Percentiles rank a stretch among this genome's conserved stretches.
These are phyloP conservation scores for Zygoascus flipseniorum DNA, from an alignment of 805 yeast genomes.

Conservation along the genomic window DNA sequence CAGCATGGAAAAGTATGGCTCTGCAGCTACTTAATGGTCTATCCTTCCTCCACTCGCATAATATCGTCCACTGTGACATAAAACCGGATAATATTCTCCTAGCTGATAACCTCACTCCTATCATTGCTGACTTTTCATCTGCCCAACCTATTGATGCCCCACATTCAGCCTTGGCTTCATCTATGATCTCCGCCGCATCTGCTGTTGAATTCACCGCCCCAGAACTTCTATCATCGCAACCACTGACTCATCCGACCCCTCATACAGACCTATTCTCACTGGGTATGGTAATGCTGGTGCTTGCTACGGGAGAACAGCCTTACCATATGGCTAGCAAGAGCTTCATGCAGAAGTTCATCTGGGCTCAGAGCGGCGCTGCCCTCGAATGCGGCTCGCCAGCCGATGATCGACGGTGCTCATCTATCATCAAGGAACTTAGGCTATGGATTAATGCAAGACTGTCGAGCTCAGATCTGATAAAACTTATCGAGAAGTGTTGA, in stretches of 20 bases:
- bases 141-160: slow-evolving; percentile 18
- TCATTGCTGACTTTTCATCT: slow-evolving; percentile 43
- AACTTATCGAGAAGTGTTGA: background rate
- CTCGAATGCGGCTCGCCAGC: slow-evolving; percentile 11
- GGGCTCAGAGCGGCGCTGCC: slow-evolving; percentile 25
- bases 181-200: slow-evolving; percentile 34
- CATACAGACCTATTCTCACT: slow-evolving; percentile 32
- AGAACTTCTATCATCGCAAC: slow-evolving; percentile 6
- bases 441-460: background rate
- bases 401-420: slow-evolving; percentile 12
- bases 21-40: slow-evolving; percentile 19
- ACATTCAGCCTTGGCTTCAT: slow-evolving; percentile 23
- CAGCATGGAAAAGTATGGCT: slow-evolving; percentile 22
- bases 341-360: slow-evolving; percentile 24
- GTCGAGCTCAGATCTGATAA: background rate
- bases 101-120: slow-evolving; percentile 23
- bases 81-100: slow-evolving; percentile 82
- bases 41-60: slow-evolving; percentile 35
- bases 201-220: slow-evolving; percentile 38
- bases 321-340: slow-evolving; percentile 26
- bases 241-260: slow-evolving; percentile 26
- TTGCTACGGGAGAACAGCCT: slow-evolving; percentile 41
- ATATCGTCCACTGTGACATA: slow-evolving; percentile 86
- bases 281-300: slow-evolving; percentile 38
- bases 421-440: background rate